Evolutionary conservation across 2,329 filamentous ascomycete species (phyloP).

Genomic region (Colletotrichum somersetense): DNA sequence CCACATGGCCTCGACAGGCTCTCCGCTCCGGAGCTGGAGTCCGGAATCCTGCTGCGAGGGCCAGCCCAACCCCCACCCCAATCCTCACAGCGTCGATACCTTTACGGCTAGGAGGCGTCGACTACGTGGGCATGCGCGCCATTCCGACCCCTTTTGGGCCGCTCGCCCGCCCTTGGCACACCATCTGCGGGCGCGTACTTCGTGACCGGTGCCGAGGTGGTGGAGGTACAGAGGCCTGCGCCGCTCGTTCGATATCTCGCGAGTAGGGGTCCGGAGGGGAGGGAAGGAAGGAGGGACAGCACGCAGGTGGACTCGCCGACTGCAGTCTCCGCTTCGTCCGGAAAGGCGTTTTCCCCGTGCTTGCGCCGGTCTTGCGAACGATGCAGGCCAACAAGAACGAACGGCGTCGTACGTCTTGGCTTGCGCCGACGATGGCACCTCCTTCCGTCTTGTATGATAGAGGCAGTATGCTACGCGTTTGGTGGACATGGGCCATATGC

Average conservation of each 20-base stretch:
- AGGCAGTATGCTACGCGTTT: not conserved
- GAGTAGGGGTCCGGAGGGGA: not conserved
- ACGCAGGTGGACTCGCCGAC: not conserved
- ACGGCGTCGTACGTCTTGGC: not conserved
- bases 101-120: not conserved
- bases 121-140: not conserved
- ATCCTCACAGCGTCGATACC: not conserved
- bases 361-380: too few species aligned
- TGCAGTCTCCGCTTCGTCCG: not conserved
- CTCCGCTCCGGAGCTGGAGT: not conserved
- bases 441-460: not conserved
- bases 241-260: not conserved
- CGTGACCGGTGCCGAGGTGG: not conserved
- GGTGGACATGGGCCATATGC: not conserved
- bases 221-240: not conserved
- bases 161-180: not conserved
- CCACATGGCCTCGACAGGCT: not conserved
- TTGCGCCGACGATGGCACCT: not conserved
- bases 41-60: not conserved
- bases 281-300: too few species aligned
- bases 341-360: not conserved
- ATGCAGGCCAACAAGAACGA: too few species aligned
- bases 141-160: not conserved
- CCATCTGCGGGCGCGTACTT: not conserved
- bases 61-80: too few species aligned